Base-by-base conservation (phyloP, 805 yeast species). In the Wickerhamiella parazyma region DNA sequence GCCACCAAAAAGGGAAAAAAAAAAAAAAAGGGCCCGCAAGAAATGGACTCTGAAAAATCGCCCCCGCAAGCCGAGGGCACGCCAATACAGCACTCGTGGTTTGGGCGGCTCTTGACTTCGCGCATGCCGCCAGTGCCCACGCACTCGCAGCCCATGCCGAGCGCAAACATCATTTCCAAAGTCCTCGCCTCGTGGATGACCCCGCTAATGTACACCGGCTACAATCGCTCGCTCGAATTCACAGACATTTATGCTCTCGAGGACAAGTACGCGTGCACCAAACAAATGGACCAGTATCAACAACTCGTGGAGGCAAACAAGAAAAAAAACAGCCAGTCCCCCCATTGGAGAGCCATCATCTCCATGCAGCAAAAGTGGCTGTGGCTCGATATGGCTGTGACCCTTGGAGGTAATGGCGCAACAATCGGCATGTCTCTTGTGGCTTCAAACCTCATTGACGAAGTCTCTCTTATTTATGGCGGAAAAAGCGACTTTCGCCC, bases 151-250 rank as follows among this genome's bases (percentile, higher is more conserved):
- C 31, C 31, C 8, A 11, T 10, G 14, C 31, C 31, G 14, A 12
- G 6, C 3, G 16, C 31, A 12, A 28, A 28, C 12, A 11, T 28
- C 31, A 12, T 28, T 4, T 28, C 31, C 14, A 28, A 28, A 16
- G 8, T 28, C 3, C 16, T 28, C 16, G 31, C 12, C n/a, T 28
- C 68, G 64, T 76, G 80, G 79, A 51, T 76, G 45, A 48, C 55
- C 21, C 78, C 80, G 0, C 50, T 75, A 36, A 57, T 76, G 62
- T 51, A 50, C 4, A 46, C 50, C 1, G 59, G 61, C 11, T 55
- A 41, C 26, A 43, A 48, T 35, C 52, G 58, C 3, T 37, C 49
- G 14, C 42, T 56, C 5, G 57, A 52, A 28, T 37, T 47, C 33
- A 51, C 50, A 24, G 58, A 56, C 19, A 42, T 55, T 1, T 53